Conservation (phyloP, 1,284 basidiomycete genomes). For the Ceratobasidium sp. region DNA sequence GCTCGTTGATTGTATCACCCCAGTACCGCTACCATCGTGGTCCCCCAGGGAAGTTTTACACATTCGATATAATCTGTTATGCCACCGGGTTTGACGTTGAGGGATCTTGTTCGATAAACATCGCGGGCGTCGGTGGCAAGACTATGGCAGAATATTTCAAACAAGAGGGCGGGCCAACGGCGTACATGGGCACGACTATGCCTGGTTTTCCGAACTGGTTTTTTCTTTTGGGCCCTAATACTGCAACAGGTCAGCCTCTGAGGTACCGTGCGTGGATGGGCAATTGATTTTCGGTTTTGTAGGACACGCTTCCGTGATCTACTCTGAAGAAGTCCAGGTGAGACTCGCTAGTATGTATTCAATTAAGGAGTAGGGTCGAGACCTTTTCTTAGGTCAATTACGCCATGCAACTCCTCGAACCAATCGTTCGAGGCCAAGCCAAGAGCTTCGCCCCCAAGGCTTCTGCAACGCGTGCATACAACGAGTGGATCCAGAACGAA, state of each 20-base stretch:
- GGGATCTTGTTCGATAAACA: slow-evolving; percentile 3
- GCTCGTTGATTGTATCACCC: no score
- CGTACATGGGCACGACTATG: slow-evolving; percentile 58
- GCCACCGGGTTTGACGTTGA: slow-evolving; percentile 41
- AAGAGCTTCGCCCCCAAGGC: slow-evolving; percentile 1
- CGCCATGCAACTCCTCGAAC: slow-evolving; percentile 17
- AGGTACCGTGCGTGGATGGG: background rate
- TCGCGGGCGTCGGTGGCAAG: slow-evolving; percentile 45
- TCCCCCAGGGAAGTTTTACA: slow-evolving; percentile 27
- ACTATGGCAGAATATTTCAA: slow-evolving; percentile 55
- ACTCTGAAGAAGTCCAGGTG: slow-evolving; percentile 24
- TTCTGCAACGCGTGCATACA: background rate
- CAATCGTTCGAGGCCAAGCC: slow-evolving; percentile 10
- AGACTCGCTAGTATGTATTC: no score
- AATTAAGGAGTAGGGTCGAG: no score
- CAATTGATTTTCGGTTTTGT: background rate
- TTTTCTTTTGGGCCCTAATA: slow-evolving; percentile 54
- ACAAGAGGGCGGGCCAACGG: slow-evolving; percentile 56
- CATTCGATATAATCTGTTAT: slow-evolving; percentile 39
- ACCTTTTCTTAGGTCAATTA: slow-evolving; percentile 19
- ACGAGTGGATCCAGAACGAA: slow-evolving; percentile 14
- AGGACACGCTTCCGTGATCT: slow-evolving; percentile 13
- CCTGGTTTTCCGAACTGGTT: slow-evolving; percentile 62
- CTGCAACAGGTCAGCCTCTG: background rate
- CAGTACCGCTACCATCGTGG: background rate